A percentile compares a stretch with the other conserved stretches of the same genome.
Conservation (phyloP, 306 rosid species). For the Cucurbita moschata region DNA sequence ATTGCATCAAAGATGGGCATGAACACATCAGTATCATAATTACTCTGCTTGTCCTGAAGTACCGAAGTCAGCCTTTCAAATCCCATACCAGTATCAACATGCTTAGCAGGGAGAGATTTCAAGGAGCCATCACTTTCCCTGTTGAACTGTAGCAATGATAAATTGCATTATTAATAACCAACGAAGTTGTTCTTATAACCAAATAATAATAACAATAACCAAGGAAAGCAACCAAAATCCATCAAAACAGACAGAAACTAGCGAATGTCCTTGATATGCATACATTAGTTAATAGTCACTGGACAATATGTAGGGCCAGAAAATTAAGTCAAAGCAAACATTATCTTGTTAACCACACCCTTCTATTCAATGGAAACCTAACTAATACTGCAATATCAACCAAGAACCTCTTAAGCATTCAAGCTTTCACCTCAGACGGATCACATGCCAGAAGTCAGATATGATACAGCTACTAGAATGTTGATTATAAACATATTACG, state of each 20-base stretch:
- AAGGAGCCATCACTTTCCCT: constrained; percentile 85
- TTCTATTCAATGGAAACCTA: background rate
- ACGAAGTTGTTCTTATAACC: background rate
- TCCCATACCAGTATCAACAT: constrained; percentile 95
- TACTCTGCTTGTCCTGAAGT: constrained; percentile 85
- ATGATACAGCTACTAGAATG: background rate
- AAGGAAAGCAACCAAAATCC: background rate
- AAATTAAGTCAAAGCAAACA: background rate
- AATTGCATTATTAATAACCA: background rate
- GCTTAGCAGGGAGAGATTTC: constrained; percentile 83
- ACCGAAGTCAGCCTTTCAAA: constrained; percentile 85
- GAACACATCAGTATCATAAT: constrained; percentile 90
- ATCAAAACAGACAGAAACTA: background rate
- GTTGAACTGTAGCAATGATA: constrained; percentile 40
- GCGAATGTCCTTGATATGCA: background rate
- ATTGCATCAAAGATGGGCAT: constrained; percentile 82
- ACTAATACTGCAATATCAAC: background rate
- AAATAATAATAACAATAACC: background rate
- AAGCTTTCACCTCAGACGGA: background rate
- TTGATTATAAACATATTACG: background rate
- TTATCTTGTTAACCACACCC: background rate
- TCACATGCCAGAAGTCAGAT: background rate
- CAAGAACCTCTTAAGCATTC: background rate
- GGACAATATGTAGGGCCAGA: background rate
- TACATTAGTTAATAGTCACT: background rate